Evolutionary conservation across 257 asterid species (phyloP).

Genomic region (Scutellaria galericulata): DNA sequence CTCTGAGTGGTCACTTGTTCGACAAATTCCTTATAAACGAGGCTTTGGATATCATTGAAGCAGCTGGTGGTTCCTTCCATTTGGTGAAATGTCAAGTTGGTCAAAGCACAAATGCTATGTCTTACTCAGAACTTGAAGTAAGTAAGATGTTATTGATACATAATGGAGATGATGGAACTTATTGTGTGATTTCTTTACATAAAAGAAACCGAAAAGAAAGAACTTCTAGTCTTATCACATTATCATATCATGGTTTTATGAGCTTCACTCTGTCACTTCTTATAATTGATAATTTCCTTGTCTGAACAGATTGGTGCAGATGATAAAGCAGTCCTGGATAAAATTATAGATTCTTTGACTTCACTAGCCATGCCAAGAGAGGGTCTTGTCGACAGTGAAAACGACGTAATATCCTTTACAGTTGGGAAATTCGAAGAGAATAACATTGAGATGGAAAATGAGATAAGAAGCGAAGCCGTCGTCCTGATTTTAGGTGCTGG

Average conservation of each 20-base stretch:
- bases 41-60: slow-evolving; percentile 95
- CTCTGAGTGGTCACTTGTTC: slow-evolving; percentile 94
- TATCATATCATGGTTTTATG: background rate
- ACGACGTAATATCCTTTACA: slow-evolving; percentile 56
- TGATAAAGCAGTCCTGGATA: slow-evolving; percentile 67
- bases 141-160: slow-evolving; percentile 27
- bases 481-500: slow-evolving; percentile 95
- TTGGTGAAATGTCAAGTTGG: slow-evolving; percentile 94
- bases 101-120: slow-evolving; percentile 66
- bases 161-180: slow-evolving; percentile 4
- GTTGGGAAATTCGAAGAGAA: slow-evolving; percentile 57
- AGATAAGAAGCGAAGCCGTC: slow-evolving; percentile 43
- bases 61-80: slow-evolving; percentile 96
- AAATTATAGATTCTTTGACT: slow-evolving; percentile 72
- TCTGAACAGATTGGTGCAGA: slow-evolving; percentile 82
- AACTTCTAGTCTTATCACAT: background rate
- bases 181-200: slow-evolving; percentile 2
- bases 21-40: slow-evolving; percentile 88
- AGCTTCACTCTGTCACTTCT: slow-evolving; percentile 11
- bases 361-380: slow-evolving; percentile 67
- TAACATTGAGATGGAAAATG: slow-evolving; percentile 46
- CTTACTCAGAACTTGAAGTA: slow-evolving; percentile 95
- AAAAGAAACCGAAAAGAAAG: background rate
- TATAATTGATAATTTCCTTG: slow-evolving; percentile 12
- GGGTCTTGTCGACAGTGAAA: slow-evolving; percentile 39